phyloP scores from a whole-genome alignment of 768 basidiomycete genomes.

The Pleurotus tuber-regium region DNA sequence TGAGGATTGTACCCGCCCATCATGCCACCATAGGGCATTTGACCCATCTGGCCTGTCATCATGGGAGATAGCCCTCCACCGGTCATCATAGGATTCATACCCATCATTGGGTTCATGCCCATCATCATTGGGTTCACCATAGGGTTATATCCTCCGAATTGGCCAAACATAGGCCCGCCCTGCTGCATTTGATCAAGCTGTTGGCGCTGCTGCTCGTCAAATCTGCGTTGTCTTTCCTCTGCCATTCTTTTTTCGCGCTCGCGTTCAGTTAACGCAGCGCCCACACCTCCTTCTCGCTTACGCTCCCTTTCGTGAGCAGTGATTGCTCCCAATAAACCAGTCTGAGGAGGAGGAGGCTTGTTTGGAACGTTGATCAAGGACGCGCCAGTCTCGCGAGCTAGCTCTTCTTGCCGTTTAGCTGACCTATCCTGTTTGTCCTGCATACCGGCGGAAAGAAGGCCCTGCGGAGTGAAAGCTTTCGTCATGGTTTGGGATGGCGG shows the following conservation, averaged over 20 bases:
- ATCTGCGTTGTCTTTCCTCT: conserved; percentile 89
- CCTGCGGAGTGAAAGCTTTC: conserved; percentile 93
- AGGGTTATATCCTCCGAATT: conserved; percentile 52
- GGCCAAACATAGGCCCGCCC: conserved; percentile 70
- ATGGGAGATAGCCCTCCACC: conserved; percentile 28
- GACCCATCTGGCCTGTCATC: conserved; percentile 34
- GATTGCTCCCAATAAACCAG: conserved; percentile 93
- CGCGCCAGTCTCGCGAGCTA: conserved; percentile 87
- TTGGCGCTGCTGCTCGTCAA: conserved; percentile 86
- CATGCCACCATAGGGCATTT: conserved; percentile 59
- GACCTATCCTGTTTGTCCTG: conserved; percentile 96
- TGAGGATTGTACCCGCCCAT: conserved; percentile 61
- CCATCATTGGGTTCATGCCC: conserved; percentile 50
- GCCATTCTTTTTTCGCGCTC: conserved; percentile 91
- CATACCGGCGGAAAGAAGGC: conserved; percentile 89
- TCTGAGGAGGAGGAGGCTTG: conserved; percentile 93
- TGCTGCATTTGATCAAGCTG: conserved; percentile 90
- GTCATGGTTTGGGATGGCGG: conserved; percentile 71
- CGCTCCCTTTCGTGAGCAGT: conserved; percentile 93
- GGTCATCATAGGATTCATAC: conserved; percentile 40
- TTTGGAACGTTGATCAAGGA: conserved; percentile 94
- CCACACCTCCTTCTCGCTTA: conserved; percentile 93
- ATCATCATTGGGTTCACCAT: conserved; percentile 82
- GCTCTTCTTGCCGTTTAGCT: conserved; percentile 91
- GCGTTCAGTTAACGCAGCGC: conserved; percentile 91